A percentile compares a stretch with the other conserved stretches of the same genome.
These are phyloP conservation scores for Mycena leptocephala DNA, from an alignment of 768 basidiomycete genomes.

Conservation along the genomic window DNA sequence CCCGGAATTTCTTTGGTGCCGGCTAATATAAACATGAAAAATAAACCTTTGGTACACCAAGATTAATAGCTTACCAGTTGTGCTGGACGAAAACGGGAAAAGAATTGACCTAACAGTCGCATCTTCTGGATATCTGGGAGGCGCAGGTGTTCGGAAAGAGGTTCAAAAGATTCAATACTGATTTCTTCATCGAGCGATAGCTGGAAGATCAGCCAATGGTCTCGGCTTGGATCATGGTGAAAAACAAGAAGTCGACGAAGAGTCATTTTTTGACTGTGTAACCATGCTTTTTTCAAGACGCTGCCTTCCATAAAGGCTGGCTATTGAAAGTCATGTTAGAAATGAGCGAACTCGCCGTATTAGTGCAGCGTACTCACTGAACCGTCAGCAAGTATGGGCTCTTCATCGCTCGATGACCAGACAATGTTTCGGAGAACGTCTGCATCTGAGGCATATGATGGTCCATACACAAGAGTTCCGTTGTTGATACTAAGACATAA, in stretches of 20 bases:
- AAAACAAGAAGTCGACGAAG: not conserved
- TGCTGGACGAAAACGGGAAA: not conserved
- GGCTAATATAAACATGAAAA: too few relatives aligned
- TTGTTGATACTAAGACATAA: not conserved
- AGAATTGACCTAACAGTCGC: not conserved
- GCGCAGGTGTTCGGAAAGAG: not conserved
- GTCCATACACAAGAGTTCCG: not conserved
- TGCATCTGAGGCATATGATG: not conserved
- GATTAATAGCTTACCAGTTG: not conserved
- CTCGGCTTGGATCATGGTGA: not conserved
- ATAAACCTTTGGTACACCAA: not conserved
- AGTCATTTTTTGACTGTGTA: not conserved
- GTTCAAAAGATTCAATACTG: not conserved
- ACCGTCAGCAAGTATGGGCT: conserved; percentile 1
- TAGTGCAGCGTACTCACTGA: not conserved
- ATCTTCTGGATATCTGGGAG: too few relatives aligned
- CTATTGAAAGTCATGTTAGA: not conserved
- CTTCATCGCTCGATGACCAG: not conserved
- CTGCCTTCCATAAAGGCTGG: not conserved
- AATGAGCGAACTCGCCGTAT: not conserved
- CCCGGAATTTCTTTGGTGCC: too few relatives aligned
- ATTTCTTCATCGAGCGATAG: not conserved
- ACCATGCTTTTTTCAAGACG: conserved; percentile 4
- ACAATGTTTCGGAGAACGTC: not conserved
- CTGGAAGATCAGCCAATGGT: conserved; percentile 6